Conservation (phyloP, 2,329 filamentous ascomycete species). For the Epichloe typhina region DNA sequence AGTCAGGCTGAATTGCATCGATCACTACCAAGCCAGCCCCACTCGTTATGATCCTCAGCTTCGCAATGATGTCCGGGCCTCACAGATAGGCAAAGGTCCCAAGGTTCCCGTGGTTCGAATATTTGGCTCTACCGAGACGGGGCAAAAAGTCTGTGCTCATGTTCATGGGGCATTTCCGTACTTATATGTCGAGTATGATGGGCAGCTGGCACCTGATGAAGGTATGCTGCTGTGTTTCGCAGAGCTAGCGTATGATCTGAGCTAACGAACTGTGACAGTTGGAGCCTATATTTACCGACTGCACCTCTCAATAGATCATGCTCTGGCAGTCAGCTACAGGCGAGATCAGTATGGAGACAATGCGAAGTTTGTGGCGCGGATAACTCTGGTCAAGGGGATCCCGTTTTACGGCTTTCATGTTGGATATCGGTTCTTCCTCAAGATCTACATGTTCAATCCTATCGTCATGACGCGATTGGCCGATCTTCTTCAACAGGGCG, state of each 20-base stretch:
- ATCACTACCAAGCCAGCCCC: slow-evolving; percentile 76
- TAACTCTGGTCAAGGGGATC: slow-evolving; percentile 81
- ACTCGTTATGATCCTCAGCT: slow-evolving; percentile 72
- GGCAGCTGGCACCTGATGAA: slow-evolving; percentile 50
- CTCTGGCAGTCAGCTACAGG: slow-evolving; percentile 72
- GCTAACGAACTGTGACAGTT: slow-evolving; percentile 33
- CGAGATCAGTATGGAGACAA: slow-evolving; percentile 57
- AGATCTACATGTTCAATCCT: slow-evolving; percentile 89
- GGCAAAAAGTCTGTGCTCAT: slow-evolving; percentile 86
- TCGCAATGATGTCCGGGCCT: slow-evolving; percentile 47
- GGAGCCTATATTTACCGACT: slow-evolving; percentile 63
- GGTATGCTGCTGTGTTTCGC: slow-evolving; percentile 37
- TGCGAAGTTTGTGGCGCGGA: slow-evolving; percentile 68
- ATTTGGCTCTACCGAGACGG: slow-evolving; percentile 87
- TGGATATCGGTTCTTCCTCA: slow-evolving; percentile 81
- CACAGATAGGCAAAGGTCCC: slow-evolving; percentile 48
- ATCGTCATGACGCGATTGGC: slow-evolving; percentile 73
- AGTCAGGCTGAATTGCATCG: slow-evolving; percentile 87
- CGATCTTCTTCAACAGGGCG: slow-evolving; percentile 77
- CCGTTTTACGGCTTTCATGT: slow-evolving; percentile 96
- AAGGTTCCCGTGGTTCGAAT: slow-evolving; percentile 77
- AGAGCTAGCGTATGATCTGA: not conserved
- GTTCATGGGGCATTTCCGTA: slow-evolving; percentile 94
- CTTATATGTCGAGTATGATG: slow-evolving; percentile 78
- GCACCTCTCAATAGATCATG: slow-evolving; percentile 82